Evolutionary conservation across 2,329 filamentous ascomycete genomes (phyloP).

Genomic region (Aspergillus fumigatiaffinis): DNA sequence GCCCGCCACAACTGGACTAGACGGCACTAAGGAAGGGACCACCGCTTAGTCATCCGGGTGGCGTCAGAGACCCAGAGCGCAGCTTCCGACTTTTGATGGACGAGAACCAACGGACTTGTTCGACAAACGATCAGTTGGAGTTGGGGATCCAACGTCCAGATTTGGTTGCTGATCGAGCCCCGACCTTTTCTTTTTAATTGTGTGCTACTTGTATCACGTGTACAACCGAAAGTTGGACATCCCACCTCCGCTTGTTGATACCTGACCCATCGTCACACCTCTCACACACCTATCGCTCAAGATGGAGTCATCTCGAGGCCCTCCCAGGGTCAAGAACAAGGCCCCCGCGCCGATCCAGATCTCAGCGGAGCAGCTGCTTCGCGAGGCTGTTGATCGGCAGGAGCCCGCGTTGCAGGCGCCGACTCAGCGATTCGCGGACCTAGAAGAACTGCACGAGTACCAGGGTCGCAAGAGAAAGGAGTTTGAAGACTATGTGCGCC

Average conservation of each 20-base stretch:
- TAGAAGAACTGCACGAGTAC: conserved; percentile 97
- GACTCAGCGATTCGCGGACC: conserved; percentile 89
- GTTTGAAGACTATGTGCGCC: conserved; percentile 95
- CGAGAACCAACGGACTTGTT: background rate
- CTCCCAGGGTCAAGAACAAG: conserved; percentile 98
- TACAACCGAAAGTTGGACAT: background rate
- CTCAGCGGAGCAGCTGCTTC: conserved; percentile 92
- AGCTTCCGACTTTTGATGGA: conserved; percentile 7
- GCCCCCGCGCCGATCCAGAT: conserved; percentile 86
- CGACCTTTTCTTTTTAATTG: background rate
- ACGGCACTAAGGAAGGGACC: background rate
- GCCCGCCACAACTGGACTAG: background rate
- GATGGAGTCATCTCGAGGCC: conserved; percentile 89
- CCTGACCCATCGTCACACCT: conserved; percentile 1
- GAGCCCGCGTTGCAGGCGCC: conserved; percentile 84
- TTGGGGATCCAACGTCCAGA: conserved; percentile 3
- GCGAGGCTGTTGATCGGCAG: conserved; percentile 95
- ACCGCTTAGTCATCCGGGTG: conserved; percentile 7
- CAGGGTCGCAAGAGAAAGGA: conserved; percentile 94
- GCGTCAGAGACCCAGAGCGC: conserved; percentile 12
- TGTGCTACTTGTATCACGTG: background rate
- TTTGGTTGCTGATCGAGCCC: background rate
- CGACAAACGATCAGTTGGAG: conserved; percentile 1
- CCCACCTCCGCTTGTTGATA: background rate
- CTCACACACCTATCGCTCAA: conserved; percentile 23